phyloP scores from a whole-genome alignment of 345 rosid genomes.

The Psidium guajava region DNA sequence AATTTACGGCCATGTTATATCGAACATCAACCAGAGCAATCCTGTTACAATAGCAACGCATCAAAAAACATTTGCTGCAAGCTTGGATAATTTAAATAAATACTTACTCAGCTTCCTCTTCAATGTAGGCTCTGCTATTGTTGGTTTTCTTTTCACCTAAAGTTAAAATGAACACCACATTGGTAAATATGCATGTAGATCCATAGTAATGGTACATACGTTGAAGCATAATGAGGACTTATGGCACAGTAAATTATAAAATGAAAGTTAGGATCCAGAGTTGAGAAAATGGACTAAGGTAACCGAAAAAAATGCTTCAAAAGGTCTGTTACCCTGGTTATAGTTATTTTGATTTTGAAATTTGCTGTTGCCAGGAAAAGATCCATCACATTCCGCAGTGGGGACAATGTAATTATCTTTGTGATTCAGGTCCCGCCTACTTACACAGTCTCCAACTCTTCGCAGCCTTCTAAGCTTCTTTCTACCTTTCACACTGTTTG shows the following conservation, averaged over 20 bases:
- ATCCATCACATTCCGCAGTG: not conserved
- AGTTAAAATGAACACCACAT: slow-evolving; percentile 4
- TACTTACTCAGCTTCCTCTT: slow-evolving; percentile 88
- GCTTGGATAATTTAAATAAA: not conserved
- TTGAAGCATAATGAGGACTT: not conserved
- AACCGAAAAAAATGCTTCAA: not conserved
- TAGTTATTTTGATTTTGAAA: slow-evolving; percentile 17
- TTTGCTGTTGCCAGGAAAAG: not conserved
- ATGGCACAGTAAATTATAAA: not conserved
- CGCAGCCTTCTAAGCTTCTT: slow-evolving; percentile 71
- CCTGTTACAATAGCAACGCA: not conserved
- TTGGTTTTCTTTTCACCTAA: slow-evolving; percentile 44
- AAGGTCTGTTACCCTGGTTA: slow-evolving; percentile 24
- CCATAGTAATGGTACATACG: not conserved
- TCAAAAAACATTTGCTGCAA: not conserved
- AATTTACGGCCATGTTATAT: not conserved
- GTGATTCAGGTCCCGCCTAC: slow-evolving; percentile 2
- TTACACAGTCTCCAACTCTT: slow-evolving; percentile 42
- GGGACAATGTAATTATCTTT: slow-evolving; percentile 18
- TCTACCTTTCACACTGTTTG: slow-evolving; percentile 23
- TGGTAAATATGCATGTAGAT: not conserved
- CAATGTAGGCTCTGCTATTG: slow-evolving; percentile 43
- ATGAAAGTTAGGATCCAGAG: not conserved
- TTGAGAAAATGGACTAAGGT: not conserved
- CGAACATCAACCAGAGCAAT: not conserved